Base-by-base conservation (phyloP, 345 rosid species). In the Arabidopsis arenosa region DNA sequence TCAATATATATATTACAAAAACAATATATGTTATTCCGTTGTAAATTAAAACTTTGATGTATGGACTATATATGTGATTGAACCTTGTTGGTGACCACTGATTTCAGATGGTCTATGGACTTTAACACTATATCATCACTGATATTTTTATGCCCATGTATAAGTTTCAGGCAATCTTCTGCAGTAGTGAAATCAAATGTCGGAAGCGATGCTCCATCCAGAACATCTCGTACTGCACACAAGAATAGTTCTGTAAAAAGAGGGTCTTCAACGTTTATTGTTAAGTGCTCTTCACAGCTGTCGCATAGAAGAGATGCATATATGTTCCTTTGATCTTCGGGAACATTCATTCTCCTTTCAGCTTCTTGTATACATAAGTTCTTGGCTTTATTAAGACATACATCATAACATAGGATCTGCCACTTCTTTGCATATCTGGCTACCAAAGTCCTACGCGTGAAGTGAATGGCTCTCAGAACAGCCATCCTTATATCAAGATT, bases 401-500 rank as follows among this genome's bases (percentile, higher is more conserved):
- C 45, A 32, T 18, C 1, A 74, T 41, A 63, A 33, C 4, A 2
- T 21, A 32, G 12, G 47, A 53, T 2, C 23, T 6, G 2, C 57
- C 8, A 18, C 6, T 21, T 74, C 26, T 65, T 65, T 74, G 9
- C 13, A 54, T 45, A 64, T 64, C 35, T 64, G 1, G 3, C 14
- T 64, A 0, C 17, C 40, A 63, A 12, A 63, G 7, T 64, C 48
- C 56, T 54, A 64, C 55, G 23, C 47, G 4, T 64, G 49, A 43
- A 64, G 10, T 74, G 56, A 54, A 55, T 35, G 63, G 26, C 28
- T 54, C 17, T 74, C 48, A 64, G 45, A 74, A 64, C 47, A 33
- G 71, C 71, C 71, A 64, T 21, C 77, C 77, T 55, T 5, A 44
- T 63, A 64, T 64, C 64, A 41, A 53, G 64, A 74, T 74, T 74